A percentile compares a stretch with the other conserved stretches of the same genome.
Conservation (phyloP, 2,329 filamentous ascomycete genomes). For the Ustulina deusta region DNA sequence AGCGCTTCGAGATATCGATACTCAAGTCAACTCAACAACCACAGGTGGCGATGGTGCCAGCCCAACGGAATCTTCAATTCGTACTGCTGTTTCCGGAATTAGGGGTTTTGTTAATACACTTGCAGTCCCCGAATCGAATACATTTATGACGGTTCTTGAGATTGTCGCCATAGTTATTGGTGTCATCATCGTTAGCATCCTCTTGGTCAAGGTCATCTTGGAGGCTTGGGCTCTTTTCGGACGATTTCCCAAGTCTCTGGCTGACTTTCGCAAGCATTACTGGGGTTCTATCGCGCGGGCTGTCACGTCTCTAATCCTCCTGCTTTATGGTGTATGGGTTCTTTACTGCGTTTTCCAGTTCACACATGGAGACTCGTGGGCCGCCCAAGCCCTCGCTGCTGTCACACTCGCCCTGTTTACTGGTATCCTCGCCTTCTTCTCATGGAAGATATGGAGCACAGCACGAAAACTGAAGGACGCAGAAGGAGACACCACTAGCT, state of each 20-base stretch:
- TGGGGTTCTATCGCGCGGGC: slow-evolving; percentile 92
- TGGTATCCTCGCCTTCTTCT: slow-evolving; percentile 82
- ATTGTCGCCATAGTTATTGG: slow-evolving; percentile 89
- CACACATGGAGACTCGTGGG: slow-evolving; percentile 93
- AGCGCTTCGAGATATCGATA: slow-evolving; percentile 64
- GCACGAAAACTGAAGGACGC: slow-evolving; percentile 78
- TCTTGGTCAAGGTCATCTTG: slow-evolving; percentile 90
- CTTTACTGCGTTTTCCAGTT: slow-evolving; percentile 98
- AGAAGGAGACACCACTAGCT: slow-evolving; percentile 77
- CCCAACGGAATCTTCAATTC: slow-evolving; percentile 52
- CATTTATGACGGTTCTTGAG: slow-evolving; percentile 94
- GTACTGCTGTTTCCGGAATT: slow-evolving; percentile 76
- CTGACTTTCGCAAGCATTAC: slow-evolving; percentile 93
- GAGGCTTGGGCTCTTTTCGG: slow-evolving; percentile 93
- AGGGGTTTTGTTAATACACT: slow-evolving; percentile 86
- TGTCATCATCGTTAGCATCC: slow-evolving; percentile 83
- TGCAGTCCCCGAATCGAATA: slow-evolving; percentile 86
- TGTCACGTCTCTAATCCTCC: slow-evolving; percentile 88
- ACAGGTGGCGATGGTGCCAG: slow-evolving; percentile 44
- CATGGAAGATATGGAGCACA: slow-evolving; percentile 82
- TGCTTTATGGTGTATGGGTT: slow-evolving; percentile 95
- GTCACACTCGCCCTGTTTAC: slow-evolving; percentile 87
- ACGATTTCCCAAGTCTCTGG: slow-evolving; percentile 81
- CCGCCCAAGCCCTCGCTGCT: slow-evolving; percentile 84
- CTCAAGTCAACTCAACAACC: slow-evolving; percentile 57